Base-by-base conservation (phyloP, 306 rosid species). In the Dryas alaskensis region DNA sequence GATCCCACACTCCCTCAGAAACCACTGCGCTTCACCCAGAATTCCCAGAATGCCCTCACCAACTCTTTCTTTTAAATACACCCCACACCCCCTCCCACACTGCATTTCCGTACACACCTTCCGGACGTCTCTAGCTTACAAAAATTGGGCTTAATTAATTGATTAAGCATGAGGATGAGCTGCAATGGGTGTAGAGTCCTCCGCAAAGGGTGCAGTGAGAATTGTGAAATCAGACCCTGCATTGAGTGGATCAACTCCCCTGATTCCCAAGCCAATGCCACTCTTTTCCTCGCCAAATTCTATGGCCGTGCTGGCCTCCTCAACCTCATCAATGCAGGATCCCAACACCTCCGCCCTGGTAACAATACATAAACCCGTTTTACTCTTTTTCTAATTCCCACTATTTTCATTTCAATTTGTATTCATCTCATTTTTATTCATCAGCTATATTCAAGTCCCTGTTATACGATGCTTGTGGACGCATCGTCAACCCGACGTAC, bases 181-280 rank as follows among this genome's bases (percentile, higher is more conserved):
- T 91, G 97, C 85, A 91, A 91, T 68, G 97, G 97, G 7, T 91
- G 95, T 49, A 87, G 97, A 6, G 75, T 83, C 7, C 89, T 92
- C 7, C 89, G 96, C 55, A 92, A 83, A 80, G 96, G 91, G 1
- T 89, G 96, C 70, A 63, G 65, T 68, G 89, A 86, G 0, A 22
- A 80, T 12, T 92, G 97, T 53, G 55, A 60, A 70, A 83, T 92
- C 17, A 79, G 81, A 27, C 92, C 89, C 0, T 89, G 93, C 73
- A 86, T 89, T 51, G 82, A 80, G 65, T 86, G 96, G 97, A 85
- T 89, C 53, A 50, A 39, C 10, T 84, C 89, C 3, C 48, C 89
- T 0, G 92, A 92, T 22, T 75, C 90, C 46, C 97, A 89, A 73
- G 92, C 89, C 78, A 86, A 86, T 7, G 93, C 93, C 78, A 92